Evolutionary conservation across 495 filamentous ascomycete species (phyloP).

Genomic region (Xylaria cubensis): DNA sequence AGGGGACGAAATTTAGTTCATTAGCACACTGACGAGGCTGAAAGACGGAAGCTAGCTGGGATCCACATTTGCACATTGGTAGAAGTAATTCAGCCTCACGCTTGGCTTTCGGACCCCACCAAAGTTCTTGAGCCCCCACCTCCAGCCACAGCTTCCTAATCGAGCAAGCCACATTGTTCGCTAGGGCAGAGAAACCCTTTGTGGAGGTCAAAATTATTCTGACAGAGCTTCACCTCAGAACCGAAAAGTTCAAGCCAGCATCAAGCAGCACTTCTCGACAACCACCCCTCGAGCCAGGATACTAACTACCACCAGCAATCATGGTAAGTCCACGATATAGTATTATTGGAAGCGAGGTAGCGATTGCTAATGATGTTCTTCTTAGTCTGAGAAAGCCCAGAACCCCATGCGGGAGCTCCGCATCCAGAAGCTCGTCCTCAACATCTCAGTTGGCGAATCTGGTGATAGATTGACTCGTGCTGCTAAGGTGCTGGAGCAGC

Average conservation of each 20-base stretch:
- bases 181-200: slow-evolving; percentile 44
- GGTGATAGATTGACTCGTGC: slow-evolving; percentile 99
- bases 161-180: slow-evolving; percentile 30
- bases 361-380: slow-evolving; percentile 30
- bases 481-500: slow-evolving; percentile 99
- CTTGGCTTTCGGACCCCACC: slow-evolving; percentile 33
- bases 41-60: slow-evolving; percentile 13
- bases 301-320: slow-evolving; percentile 44
- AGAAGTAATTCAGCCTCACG: slow-evolving; percentile 16
- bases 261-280: slow-evolving; percentile 28
- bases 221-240: neutral
- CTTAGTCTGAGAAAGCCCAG: slow-evolving; percentile 72
- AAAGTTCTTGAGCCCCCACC: slow-evolving; percentile 18
- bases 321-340: slow-evolving; percentile 34
- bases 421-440: slow-evolving; percentile 99
- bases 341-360: neutral
- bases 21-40: slow-evolving; percentile 44
- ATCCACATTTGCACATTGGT: slow-evolving; percentile 7
- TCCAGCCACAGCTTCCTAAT: slow-evolving; percentile 28
- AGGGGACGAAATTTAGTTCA: slow-evolving; percentile 34
- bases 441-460: slow-evolving; percentile 99
- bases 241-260: slow-evolving; percentile 18
- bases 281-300: slow-evolving; percentile 25
- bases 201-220: slow-evolving; percentile 37
- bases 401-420: slow-evolving; percentile 99